Conservation (phyloP, 179 eudicot genomes). For the Amaranthus tricolor region DNA sequence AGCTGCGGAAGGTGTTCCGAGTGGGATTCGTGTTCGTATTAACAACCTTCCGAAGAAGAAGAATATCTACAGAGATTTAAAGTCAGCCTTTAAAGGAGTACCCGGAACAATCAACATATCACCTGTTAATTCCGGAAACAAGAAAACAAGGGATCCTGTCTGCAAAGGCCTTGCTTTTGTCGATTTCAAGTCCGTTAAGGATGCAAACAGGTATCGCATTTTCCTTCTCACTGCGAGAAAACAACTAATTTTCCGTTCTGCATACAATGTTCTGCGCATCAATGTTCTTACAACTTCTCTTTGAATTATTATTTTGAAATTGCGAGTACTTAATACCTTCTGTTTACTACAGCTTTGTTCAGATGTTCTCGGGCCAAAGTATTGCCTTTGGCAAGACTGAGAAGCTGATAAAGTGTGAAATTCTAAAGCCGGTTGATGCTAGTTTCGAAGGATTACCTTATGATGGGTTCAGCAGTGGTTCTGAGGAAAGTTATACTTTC, state of each 20-base stretch:
- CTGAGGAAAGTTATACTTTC: slow-evolving; percentile 16
- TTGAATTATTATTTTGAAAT: background rate
- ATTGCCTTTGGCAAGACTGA: slow-evolving; percentile 71
- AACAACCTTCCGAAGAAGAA: slow-evolving; percentile 84
- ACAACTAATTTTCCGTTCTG: background rate
- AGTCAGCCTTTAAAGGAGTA: slow-evolving; percentile 66
- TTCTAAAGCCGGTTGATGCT: slow-evolving; percentile 38
- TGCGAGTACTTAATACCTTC: background rate
- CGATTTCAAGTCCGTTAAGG: slow-evolving; percentile 56
- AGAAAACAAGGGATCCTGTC: slow-evolving; percentile 86
- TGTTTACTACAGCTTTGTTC: slow-evolving; percentile 55
- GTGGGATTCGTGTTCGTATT: slow-evolving; percentile 70
- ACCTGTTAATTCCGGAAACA: slow-evolving; percentile 74
- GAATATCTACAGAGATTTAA: slow-evolving; percentile 74
- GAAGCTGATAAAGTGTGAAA: slow-evolving; percentile 74
- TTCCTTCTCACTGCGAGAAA: background rate
- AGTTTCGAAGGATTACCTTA: slow-evolving; percentile 19
- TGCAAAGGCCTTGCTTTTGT: slow-evolving; percentile 89
- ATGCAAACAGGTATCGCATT: slow-evolving; percentile 56
- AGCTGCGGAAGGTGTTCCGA: slow-evolving; percentile 52
- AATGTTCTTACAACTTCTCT: background rate
- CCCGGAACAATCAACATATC: slow-evolving; percentile 67
- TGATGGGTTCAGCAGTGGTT: slow-evolving; percentile 12
- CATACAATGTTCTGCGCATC: background rate
- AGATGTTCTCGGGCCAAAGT: slow-evolving; percentile 52